These are phyloP conservation scores for Escovopsis sp. DNA, from an alignment of 2,329 filamentous ascomycete species.

Conservation along the genomic window DNA sequence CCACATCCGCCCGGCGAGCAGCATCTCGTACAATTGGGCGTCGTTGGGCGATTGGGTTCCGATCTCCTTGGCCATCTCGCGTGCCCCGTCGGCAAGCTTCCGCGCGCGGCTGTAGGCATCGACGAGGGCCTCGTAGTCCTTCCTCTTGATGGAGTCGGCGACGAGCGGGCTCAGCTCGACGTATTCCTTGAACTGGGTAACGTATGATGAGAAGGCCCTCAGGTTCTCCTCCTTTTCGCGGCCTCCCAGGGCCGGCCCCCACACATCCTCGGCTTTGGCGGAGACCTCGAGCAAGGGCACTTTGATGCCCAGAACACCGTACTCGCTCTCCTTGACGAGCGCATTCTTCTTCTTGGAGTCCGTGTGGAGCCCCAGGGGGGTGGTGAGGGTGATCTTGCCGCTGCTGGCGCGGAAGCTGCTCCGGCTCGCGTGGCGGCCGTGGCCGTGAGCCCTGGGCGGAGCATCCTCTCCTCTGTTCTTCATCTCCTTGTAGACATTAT, in stretches of 20 bases:
- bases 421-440: constrained; percentile 50
- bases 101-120: constrained; percentile 79
- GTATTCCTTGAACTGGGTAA: constrained; percentile 68
- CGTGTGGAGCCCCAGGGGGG: constrained; percentile 21
- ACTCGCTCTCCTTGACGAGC: constrained; percentile 81
- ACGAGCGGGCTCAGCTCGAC: constrained; percentile 69
- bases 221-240: constrained; percentile 81
- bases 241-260: constrained; percentile 85
- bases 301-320: constrained; percentile 79
- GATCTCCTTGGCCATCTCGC: constrained; percentile 45
- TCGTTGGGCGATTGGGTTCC: constrained; percentile 51
- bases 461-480: constrained; percentile 52
- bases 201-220: constrained; percentile 57
- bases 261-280: constrained; percentile 91
- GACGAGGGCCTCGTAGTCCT: constrained; percentile 76
- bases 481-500: constrained; percentile 99
- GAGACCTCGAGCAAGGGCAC: constrained; percentile 75
- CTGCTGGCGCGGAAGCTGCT: constrained; percentile 40
- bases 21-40: constrained; percentile 67
- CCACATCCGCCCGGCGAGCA: constrained; percentile 91
- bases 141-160: constrained; percentile 73
- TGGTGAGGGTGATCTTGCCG: constrained; percentile 23
- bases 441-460: constrained; percentile 22
- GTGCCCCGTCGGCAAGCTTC: constrained; percentile 65
- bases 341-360: constrained; percentile 74